Evolutionary conservation across 140 eudicot species (phyloP).

Genomic region (Ambrosia hybrid): DNA sequence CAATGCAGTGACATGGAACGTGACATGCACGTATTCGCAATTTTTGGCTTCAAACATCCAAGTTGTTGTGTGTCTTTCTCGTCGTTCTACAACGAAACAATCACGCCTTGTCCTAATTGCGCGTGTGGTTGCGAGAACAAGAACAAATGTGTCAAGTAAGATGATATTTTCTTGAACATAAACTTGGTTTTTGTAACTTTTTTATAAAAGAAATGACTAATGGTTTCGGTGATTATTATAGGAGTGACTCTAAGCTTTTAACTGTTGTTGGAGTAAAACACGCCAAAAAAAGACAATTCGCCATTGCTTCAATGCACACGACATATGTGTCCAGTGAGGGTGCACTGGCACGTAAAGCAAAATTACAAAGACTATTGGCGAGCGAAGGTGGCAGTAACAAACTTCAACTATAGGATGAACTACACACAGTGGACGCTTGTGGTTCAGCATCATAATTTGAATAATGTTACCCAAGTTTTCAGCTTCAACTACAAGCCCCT

Average conservation of each 20-base stretch:
- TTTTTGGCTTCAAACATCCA: constrained; percentile 71
- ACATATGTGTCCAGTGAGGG: constrained; percentile 91
- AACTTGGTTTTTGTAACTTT: background rate
- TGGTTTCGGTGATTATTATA: constrained; percentile 24
- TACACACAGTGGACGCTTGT: constrained; percentile 61
- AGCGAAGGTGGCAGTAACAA: constrained; percentile 49
- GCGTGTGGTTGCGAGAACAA: constrained; percentile 88
- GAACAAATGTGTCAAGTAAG: constrained; percentile 78
- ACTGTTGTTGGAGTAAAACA: constrained; percentile 68
- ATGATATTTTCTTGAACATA: background rate
- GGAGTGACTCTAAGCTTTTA: constrained; percentile 81
- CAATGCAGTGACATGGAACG: constrained; percentile 86
- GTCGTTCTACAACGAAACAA: constrained; percentile 82
- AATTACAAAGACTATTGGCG: constrained; percentile 69
- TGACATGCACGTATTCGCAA: constrained; percentile 81
- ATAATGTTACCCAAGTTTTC: constrained; percentile 60
- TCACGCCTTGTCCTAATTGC: constrained; percentile 74
- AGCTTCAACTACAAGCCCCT: constrained; percentile 67
- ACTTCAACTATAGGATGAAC: constrained; percentile 62
- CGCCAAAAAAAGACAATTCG: constrained; percentile 75
- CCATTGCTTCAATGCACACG: constrained; percentile 85
- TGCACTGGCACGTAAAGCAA: constrained; percentile 77
- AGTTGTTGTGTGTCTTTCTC: constrained; percentile 83
- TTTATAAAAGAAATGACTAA: constrained; percentile 4
- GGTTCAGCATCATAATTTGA: constrained; percentile 59